These are phyloP conservation scores for Mycena filopes DNA, from an alignment of 768 basidiomycete genomes.

Conservation along the genomic window DNA sequence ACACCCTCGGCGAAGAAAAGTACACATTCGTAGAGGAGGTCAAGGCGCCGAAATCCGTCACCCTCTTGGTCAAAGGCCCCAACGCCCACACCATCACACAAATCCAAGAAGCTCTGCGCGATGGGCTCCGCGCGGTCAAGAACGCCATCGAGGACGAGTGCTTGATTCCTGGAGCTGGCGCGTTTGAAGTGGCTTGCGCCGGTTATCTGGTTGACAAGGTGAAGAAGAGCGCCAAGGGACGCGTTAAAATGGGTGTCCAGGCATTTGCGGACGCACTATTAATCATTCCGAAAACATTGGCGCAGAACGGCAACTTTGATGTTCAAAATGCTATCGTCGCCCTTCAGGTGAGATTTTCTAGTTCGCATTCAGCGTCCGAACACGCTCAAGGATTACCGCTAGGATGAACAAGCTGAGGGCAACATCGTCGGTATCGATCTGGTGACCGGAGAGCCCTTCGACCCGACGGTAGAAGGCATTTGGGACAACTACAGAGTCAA, in stretches of 20 bases:
- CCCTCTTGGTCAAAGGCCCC: slow-evolving; percentile 96
- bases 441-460: slow-evolving; percentile 94
- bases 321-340: slow-evolving; percentile 95
- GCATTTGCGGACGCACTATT: slow-evolving; percentile 96
- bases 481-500: slow-evolving; percentile 99
- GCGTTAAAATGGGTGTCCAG: slow-evolving; percentile 96
- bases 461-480: slow-evolving; percentile 94
- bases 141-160: slow-evolving; percentile 93
- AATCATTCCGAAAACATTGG: slow-evolving; percentile 96
- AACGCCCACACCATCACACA: slow-evolving; percentile 96
- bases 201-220: slow-evolving; percentile 81
- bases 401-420: slow-evolving; percentile 97
- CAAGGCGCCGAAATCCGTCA: slow-evolving; percentile 93
- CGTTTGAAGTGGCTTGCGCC: slow-evolving; percentile 95
- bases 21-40: slow-evolving; percentile 98
- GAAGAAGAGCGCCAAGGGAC: slow-evolving; percentile 90
- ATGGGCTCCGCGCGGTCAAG: slow-evolving; percentile 95
- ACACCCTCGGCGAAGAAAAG: slow-evolving; percentile 98
- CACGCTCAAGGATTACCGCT: slow-evolving; percentile 21
- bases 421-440: slow-evolving; percentile 92
- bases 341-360: slow-evolving; percentile 70
- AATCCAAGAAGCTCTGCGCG: slow-evolving; percentile 97
- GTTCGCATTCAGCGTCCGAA: background rate
- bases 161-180: slow-evolving; percentile 95
- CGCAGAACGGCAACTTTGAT: slow-evolving; percentile 95